Evolutionary conservation across 345 rosid genomes (phyloP).

Genomic region (Ceriops tagal): DNA sequence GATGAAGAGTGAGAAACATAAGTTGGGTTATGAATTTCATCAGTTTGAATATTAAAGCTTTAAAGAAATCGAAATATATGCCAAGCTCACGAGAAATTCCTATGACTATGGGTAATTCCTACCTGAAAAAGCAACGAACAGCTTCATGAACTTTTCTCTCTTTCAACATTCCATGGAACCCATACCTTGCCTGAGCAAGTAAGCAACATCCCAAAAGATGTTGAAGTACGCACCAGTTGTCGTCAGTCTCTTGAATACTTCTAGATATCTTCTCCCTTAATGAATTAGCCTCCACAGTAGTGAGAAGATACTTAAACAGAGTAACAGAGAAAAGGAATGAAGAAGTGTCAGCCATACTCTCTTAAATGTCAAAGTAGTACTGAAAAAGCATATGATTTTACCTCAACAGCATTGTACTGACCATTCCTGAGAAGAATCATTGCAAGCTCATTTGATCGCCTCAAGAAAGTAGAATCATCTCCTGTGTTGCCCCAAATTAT

Average conservation of each 20-base stretch:
- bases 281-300: constrained; percentile 61
- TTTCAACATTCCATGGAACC: constrained; percentile 49
- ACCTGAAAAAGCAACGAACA: constrained; percentile 89
- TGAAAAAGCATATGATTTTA: constrained; percentile 18
- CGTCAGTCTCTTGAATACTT: constrained; percentile 61
- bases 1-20: too few species aligned
- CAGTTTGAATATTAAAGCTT: too few species aligned
- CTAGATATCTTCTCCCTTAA: constrained; percentile 61
- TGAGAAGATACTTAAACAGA: constrained; percentile 51
- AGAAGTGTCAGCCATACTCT: constrained; percentile 21
- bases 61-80: too few species aligned
- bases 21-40: too few species aligned
- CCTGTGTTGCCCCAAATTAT: constrained; percentile 67
- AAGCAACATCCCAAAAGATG: constrained; percentile 91
- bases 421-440: constrained; percentile 68
- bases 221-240: constrained; percentile 84
- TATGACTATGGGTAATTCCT: neutral
- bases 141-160: constrained; percentile 79
- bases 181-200: constrained; percentile 72
- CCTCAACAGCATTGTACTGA: constrained; percentile 90
- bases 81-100: neutral
- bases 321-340: neutral
- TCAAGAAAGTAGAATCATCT: constrained; percentile 56
- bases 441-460: constrained; percentile 74
- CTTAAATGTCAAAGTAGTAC: constrained; percentile 4